Evolutionary conservation across 176 grass and related monocot genomes (phyloP), one percentile per base, ranked within the genome.

Genomic region (Oryza glumipatula): DNA sequence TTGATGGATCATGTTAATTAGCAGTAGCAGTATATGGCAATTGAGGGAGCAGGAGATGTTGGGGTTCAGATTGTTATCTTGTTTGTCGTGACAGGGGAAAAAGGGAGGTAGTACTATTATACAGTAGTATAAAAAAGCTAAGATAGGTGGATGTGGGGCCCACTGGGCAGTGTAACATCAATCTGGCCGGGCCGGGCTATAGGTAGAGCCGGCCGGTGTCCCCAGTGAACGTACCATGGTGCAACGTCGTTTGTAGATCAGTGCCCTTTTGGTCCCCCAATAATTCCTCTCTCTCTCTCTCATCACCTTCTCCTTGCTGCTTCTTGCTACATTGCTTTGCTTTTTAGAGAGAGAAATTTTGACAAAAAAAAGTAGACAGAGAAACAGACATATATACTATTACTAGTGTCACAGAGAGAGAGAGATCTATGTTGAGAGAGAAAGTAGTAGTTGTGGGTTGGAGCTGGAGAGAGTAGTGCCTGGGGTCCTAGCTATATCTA

Each of bases 241-340:
- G 87, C 74, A 79, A 73, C 21, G 68, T 88, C 60, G 75, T 8
- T 8, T 1, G 54, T 41, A 41, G 39, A 58, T 58, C 17, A 47
- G 79, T 68, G 79, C 11, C 74, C 83, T 90, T 82, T 90, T 83
- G 88, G 88, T 90, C 84, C 67, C 81, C 79, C 88, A 90, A 90
- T 90, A 82, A 86, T 86, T 76, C 30, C 22, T 1, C 56, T 61
- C 19, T n/a, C 9, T 15, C 61, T 58, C 13, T 12, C 19, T n/a
- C 7, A 0, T 28, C 49, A 43, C 10, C 76, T 26, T 56, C 33
- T 56, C 33, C 21, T 17, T 5, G 15, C 32, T n/a, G 4, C 39
- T 46, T 45, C 39, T 46, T 45, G 44, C 44, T 45, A 15, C 47
- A 6, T 68, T 64, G 33, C 44, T 69, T 69, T 61, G 21, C 28